Evolutionary conservation across 139 green algal species (phyloP), one percentile per base, ranked within the genome.

Genomic region (Chlamydomonas eustigma): DNA sequence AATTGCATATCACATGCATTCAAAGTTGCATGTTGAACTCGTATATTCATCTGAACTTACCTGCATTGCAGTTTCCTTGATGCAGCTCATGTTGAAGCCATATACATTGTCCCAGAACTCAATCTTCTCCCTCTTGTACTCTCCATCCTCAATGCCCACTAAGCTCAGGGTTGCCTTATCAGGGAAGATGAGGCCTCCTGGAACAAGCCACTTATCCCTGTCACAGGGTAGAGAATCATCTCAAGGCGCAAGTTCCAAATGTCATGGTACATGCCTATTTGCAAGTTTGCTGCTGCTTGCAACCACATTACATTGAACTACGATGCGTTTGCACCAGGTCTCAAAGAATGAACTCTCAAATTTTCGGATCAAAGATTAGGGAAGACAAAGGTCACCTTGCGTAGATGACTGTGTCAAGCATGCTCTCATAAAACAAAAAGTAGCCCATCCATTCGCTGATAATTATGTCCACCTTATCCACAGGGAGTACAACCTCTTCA

Each of bases 391-490:
- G n/a, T 4, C 30, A 73, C 65, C 65, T 80, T 4, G 92, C 90
- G 35, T 87, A 92, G 28, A 97, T 79, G n/a, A 97, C 93, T 0
- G 91, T 97, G 76, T 95, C 88, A 52, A 97, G 83, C 93, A 97
- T 97, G 82, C 73, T 88, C 87, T 96, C 91, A 74, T 95, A 96
- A 37, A 94, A 87, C 63, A 96, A 71, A 74, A 92, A 94, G 83
- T 95, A 96, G 50, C 91, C 92, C 93, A 97, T 97, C 93, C 93
- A 97, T 80, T 97, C 93, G 25, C 76, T 90, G 31, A 97, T 84
- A 67, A 97, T 97, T 68, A 97, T 91, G 79, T 97, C 68, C 63
- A 89, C 91, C 63, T 92, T 82, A 2, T 90, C 76, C 12, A 95
- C 91, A 1, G 85, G 85, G 39, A 89, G 72, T 33, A 35, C 64